Evolutionary conservation across 345 rosid genomes (phyloP).

Genomic region (Raphanus raphanistrum): DNA sequence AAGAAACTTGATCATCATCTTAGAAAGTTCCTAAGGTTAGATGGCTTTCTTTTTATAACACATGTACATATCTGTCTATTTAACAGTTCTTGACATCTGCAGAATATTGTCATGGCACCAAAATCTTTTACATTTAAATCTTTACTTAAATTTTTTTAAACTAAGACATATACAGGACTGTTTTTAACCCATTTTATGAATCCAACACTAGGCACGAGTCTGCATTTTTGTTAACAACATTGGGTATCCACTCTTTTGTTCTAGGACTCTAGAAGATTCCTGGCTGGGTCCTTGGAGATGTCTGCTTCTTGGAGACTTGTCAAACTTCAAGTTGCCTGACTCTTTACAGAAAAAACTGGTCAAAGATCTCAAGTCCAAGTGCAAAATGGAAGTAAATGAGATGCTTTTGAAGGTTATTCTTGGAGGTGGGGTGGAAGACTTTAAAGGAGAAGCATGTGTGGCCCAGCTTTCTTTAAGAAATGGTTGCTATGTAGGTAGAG

Average conservation of each 20-base stretch:
- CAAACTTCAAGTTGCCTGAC: constrained; percentile 47
- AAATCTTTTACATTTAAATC: neutral
- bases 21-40: constrained; percentile 65
- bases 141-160: neutral
- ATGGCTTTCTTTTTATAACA: constrained; percentile 17
- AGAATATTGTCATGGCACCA: neutral
- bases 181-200: constrained; percentile 17
- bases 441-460: constrained; percentile 48
- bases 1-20: constrained; percentile 76
- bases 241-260: constrained; percentile 25
- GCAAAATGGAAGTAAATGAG: constrained; percentile 64
- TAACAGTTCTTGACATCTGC: constrained; percentile 1
- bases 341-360: constrained; percentile 53
- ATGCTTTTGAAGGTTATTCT: constrained; percentile 61
- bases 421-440: constrained; percentile 46
- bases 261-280: constrained; percentile 73
- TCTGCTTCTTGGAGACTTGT: constrained; percentile 65
- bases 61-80: neutral
- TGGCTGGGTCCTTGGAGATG: constrained; percentile 91
- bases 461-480: constrained; percentile 47
- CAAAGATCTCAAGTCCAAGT: constrained; percentile 64
- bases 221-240: constrained; percentile 14
- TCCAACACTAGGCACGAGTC: neutral
- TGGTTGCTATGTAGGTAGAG: constrained; percentile 62
- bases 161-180: neutral